Percentiles rank a stretch among this genome's conserved stretches.
Conservation (phyloP, 768 basidiomycete species). For the Rubroboletus satanas region DNA sequence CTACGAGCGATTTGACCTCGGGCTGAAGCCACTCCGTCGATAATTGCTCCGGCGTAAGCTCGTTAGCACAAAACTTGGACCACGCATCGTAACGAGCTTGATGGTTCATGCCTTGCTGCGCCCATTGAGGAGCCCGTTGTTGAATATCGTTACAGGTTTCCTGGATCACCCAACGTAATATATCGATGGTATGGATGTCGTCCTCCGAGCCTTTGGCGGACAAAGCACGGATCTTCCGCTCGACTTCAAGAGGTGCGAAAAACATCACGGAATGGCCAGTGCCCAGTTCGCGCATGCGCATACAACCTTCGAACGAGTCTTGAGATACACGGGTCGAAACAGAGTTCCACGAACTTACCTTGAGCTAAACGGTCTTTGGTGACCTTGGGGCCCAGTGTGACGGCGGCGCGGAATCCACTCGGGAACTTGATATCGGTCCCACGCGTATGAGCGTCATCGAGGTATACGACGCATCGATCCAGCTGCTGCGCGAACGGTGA, state of each 20-base stretch:
- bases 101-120: constrained; percentile 39
- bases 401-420: constrained; percentile 16
- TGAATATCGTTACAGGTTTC: constrained; percentile 41
- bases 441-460: constrained; percentile 47
- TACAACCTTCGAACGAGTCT: constrained; percentile 35
- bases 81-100: constrained; percentile 22
- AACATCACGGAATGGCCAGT: constrained; percentile 43
- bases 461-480: constrained; percentile 44
- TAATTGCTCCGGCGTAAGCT: background rate
- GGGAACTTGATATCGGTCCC: constrained; percentile 55
- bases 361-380: constrained; percentile 52
- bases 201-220: constrained; percentile 10
- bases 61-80: constrained; percentile 11
- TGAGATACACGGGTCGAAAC: background rate
- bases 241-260: constrained; percentile 41
- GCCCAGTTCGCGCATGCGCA: constrained; percentile 49
- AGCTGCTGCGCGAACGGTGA: constrained; percentile 25
- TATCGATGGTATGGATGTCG: constrained; percentile 26
- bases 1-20: constrained; percentile 36
- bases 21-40: constrained; percentile 35
- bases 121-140: constrained; percentile 39
- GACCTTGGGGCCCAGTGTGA: constrained; percentile 42
- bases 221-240: constrained; percentile 32
- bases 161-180: constrained; percentile 44
- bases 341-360: constrained; percentile 15